Percentiles rank a stretch among this genome's conserved stretches.
Evolutionary conservation across 176 grass and related monocot genomes (phyloP).

Genomic region (Aegilops umbellulata): DNA sequence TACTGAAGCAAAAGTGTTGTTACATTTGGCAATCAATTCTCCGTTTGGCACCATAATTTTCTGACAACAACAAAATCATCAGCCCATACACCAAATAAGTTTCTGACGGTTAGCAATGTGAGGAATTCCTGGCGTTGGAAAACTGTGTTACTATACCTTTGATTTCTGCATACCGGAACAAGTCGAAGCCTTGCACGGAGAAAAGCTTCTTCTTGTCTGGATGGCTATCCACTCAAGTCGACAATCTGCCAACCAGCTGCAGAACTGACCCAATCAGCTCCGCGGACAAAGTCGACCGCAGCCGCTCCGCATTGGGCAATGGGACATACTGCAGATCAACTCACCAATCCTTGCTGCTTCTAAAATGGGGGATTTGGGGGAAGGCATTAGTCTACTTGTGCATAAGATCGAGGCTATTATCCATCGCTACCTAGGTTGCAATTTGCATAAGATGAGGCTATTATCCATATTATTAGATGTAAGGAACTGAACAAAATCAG

Average conservation of each 20-base stretch:
- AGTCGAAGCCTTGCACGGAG: constrained; percentile 68
- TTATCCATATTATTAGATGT: too few species aligned
- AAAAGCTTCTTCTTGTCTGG: constrained; percentile 96
- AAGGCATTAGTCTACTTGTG: too few species aligned
- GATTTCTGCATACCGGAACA: constrained; percentile 78
- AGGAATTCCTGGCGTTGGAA: background rate
- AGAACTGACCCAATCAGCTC: constrained; percentile 76
- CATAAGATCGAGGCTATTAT: too few species aligned
- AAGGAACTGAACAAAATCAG: too few species aligned
- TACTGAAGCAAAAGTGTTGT: too few species aligned
- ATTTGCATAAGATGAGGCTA: too few species aligned
- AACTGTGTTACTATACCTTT: constrained; percentile 50
- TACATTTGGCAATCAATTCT: too few species aligned
- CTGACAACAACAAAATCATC: background rate
- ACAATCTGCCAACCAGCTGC: constrained; percentile 54
- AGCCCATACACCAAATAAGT: background rate
- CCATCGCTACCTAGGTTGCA: too few species aligned
- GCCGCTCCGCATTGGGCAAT: too few species aligned
- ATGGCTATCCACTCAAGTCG: constrained; percentile 38
- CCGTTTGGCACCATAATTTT: background rate
- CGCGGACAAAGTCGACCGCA: background rate
- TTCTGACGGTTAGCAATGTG: background rate
- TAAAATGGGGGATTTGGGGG: too few species aligned
- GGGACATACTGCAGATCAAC: too few species aligned
- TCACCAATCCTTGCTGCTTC: too few species aligned